Conservation (phyloP, 1,139 yeast species). For the Eremothecium gossypii region DNA sequence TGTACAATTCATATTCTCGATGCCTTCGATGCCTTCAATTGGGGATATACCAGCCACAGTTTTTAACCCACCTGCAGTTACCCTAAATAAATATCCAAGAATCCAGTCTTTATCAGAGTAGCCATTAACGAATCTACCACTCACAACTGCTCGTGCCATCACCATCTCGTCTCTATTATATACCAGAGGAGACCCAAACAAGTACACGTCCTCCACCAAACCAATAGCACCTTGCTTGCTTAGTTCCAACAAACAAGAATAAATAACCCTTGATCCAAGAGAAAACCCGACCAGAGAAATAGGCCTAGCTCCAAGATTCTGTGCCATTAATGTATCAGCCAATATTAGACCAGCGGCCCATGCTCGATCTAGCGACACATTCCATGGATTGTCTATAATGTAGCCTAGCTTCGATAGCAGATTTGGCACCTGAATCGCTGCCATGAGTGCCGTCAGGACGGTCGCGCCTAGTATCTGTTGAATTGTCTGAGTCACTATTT, state of each 20-base stretch:
- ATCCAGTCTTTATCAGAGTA: constrained; percentile 94
- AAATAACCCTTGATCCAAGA: constrained; percentile 85
- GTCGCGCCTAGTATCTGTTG: constrained; percentile 95
- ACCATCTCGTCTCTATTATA: constrained; percentile 71
- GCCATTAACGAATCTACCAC: constrained; percentile 86
- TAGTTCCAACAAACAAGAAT: constrained; percentile 79
- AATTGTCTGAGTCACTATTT: constrained; percentile 82
- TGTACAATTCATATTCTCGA: constrained; percentile 84
- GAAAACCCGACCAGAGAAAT: constrained; percentile 90
- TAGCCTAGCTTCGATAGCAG: constrained; percentile 82
- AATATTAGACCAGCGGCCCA: constrained; percentile 91
- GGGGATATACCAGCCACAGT: constrained; percentile 86
- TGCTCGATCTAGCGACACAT: constrained; percentile 90
- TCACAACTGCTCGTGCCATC: constrained; percentile 74
- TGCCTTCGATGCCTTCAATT: constrained; percentile 49
- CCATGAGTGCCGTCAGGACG: constrained; percentile 81
- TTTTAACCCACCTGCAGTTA: constrained; percentile 89
- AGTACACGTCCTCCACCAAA: constrained; percentile 74
- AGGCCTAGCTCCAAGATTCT: constrained; percentile 89
- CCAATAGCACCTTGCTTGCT: constrained; percentile 86
- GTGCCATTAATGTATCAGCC: constrained; percentile 82
- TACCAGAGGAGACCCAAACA: constrained; percentile 86
- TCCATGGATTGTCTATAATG: constrained; percentile 94
- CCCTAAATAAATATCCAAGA: constrained; percentile 86
- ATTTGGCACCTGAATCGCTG: constrained; percentile 93